Percentiles rank a stretch among this genome's conserved stretches.
These are phyloP conservation scores for Linnemannia elongata DNA, from an alignment of 192 early-diverging fungal genomes.

Conservation along the genomic window DNA sequence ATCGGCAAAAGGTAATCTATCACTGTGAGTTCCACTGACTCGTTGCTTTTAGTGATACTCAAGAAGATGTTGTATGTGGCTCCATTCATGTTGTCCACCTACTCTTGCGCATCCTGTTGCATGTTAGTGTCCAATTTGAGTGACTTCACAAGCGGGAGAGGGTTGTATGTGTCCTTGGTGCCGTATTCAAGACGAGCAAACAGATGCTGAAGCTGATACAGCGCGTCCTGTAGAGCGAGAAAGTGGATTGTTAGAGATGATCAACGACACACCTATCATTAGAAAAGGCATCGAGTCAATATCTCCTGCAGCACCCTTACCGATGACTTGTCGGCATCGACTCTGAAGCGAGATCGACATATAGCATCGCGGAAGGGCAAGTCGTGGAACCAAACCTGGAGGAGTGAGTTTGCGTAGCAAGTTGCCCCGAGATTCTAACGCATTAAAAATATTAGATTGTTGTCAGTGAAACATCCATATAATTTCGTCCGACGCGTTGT, in stretches of 20 bases:
- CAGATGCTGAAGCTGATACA: constrained; percentile 52
- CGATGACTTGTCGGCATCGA: background rate
- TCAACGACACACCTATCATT: too few species aligned
- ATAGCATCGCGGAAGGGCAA: constrained; percentile 38
- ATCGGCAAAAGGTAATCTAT: background rate
- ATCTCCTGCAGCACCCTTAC: constrained; percentile 1
- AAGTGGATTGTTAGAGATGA: background rate
- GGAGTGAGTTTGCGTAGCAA: constrained; percentile 52
- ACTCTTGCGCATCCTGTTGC: constrained; percentile 63
- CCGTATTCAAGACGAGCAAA: constrained; percentile 46
- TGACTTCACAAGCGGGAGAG: constrained; percentile 34
- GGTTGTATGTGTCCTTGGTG: constrained; percentile 37
- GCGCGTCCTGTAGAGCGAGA: constrained; percentile 20
- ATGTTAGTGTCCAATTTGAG: constrained; percentile 45
- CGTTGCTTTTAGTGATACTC: background rate
- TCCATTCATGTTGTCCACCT: constrained; percentile 9
- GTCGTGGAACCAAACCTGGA: constrained; percentile 61
- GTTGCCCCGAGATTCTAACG: constrained; percentile 59
- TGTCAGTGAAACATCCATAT: background rate
- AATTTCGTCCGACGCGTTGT: constrained; percentile 1
- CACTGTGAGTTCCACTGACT: background rate
- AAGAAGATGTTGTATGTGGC: background rate
- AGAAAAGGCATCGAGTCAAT: background rate
- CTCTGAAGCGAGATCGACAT: constrained; percentile 23
- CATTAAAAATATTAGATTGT: background rate